Base-by-base conservation (phyloP, 495 filamentous ascomycete species). In the Aspergillus nanangensis region DNA sequence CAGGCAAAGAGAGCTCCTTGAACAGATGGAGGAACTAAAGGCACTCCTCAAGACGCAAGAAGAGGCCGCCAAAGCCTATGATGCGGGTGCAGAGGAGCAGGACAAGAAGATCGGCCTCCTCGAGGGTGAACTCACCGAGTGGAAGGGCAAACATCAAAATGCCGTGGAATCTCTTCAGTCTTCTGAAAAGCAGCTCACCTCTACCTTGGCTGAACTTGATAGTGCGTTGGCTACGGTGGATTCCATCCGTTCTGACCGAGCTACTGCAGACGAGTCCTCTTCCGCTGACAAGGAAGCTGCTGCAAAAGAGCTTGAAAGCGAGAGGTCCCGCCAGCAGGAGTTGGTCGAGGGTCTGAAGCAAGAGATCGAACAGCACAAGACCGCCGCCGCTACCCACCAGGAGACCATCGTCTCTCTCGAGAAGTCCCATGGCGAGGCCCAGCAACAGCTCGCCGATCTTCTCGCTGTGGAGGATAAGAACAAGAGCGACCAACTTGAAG, bases 301-400 rank as follows among this genome's bases (percentile, higher is more conserved):
- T 48, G 69, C 57, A 49, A 74, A 60, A 20, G 65, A 71, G 51
- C 70, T 77, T 17, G 74, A 80, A 38, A 55, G 60, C 38, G 80
- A 82, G 54, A 70, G 70, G 21, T 57, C 44, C 10, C 76, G 76
- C 54, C 86, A 95, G 49, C 70, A 84, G 44, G 76, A 84, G 27
- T 59, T 83, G 29, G 75, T 95, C 23, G 71, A 77, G 23, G 68
- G 72, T 23, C 66, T 99, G 33, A 85, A 86, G 49, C 73, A 69
- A 44, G 81, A 91, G 53, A 84, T 97, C 45, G 82, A 88, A 22
- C 80, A 86, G 47, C 87, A 94, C 63, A 90, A 86, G 67, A 61
- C 75, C 13, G 79, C 83, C 20, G 80, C 90, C 53, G 76, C 78
- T 33, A 66, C 64, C 47, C 84, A 86, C 52, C 62, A 79, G 24